Base-by-base conservation (phyloP, 495 filamentous ascomycete species). In the Friedmanniomyces simplex region DNA sequence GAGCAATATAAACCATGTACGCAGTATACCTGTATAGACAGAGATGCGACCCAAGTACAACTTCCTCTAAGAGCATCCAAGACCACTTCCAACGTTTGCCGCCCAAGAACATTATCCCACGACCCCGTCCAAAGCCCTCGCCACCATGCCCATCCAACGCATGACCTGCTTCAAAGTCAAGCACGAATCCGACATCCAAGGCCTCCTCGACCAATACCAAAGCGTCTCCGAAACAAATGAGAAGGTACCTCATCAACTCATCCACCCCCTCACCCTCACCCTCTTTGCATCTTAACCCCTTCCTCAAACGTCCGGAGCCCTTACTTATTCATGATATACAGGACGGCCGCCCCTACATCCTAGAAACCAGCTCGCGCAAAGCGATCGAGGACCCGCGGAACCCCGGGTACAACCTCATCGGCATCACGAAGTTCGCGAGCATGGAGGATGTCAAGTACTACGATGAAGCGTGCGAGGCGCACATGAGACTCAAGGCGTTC, bases 371-470 rank as follows among this genome's bases (percentile, higher is more conserved):
- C 28, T 79, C 74, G 1, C 74, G 74, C 7, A 58, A 62, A 14
- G 70, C 77, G 3, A 63, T 75, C 59, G 64, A 71, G 0, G 81
- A 86, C 62, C 71, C 75, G 2, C 77, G 81, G 4, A 77, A 76
- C 60, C 73, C 82, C 63, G 85, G 83, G n/a, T 86, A 71, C 71
- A 87, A 78, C 6, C 54, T 88, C 39, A 73, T 77, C 10, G 76
- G 78, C 13, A 76, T 79, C 63, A 77, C 74, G 51, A 76, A 75
- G 42, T 88, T 89, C 59, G 74, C 75, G 6, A 80, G 65, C 39
- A 48, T 82, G 52, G 84, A 82, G 11, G 85, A 88, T 68, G 82
- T 88, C 80, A 69, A 80, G 61, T 88, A 79, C 55, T 89, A 86
- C 62, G 85, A 89, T 68, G 65, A 56, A 5, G 74, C 79, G 57